phyloP scores from a whole-genome alignment of 2,329 filamentous ascomycete species.

The Penicillium psychrosexuale region DNA sequence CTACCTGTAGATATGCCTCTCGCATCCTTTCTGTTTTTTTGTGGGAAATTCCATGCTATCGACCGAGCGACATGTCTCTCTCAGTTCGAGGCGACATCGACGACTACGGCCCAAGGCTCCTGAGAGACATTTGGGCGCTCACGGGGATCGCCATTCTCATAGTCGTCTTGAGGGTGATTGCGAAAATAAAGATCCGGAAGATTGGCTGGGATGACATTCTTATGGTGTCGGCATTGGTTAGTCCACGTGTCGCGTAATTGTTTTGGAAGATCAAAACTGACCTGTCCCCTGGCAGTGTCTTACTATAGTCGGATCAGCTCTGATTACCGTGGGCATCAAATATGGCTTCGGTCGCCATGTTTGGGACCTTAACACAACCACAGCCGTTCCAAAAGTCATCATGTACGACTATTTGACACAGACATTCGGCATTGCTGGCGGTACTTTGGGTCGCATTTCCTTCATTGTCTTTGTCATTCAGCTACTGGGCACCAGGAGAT shows the following conservation, averaged over 20 bases:
- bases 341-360: conserved; percentile 21
- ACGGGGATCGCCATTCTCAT: conserved; percentile 17
- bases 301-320: conserved; percentile 19
- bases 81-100: neutral
- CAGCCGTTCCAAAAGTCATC: conserved; percentile 14
- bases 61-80: conserved; percentile 9
- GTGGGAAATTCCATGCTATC: neutral
- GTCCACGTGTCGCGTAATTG: neutral
- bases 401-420: conserved; percentile 27
- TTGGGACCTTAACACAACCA: conserved; percentile 3
- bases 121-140: conserved; percentile 24
- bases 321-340: conserved; percentile 21
- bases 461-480: conserved; percentile 26
- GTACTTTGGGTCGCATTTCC: conserved; percentile 21
- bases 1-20: neutral
- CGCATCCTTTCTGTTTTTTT: neutral
- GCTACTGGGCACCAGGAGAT: conserved; percentile 18
- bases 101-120: conserved; percentile 15
- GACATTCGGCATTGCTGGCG: conserved; percentile 23
- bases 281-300: conserved; percentile 12
- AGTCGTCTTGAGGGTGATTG: conserved; percentile 17
- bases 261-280: conserved; percentile 1
- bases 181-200: conserved; percentile 23
- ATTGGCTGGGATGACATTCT: conserved; percentile 24
- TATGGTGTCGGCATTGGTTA: conserved; percentile 25